Evolutionary conservation across 306 rosid species (phyloP).

Genomic region (Pyrus pyrifolia): DNA sequence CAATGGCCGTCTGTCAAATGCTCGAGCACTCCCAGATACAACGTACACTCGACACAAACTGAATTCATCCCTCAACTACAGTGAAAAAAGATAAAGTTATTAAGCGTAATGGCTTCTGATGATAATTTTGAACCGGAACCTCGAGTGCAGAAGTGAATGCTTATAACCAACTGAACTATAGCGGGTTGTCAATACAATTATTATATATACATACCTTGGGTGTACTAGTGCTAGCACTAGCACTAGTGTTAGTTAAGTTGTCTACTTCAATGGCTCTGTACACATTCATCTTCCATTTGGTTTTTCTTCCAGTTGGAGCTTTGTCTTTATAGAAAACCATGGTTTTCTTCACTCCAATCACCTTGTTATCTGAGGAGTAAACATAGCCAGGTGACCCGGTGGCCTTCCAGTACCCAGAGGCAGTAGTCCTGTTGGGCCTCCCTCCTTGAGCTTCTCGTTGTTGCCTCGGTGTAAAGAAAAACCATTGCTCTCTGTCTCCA

Average conservation of each 20-base stretch:
- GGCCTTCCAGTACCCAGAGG: conserved; percentile 83
- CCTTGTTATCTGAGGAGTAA: conserved; percentile 50
- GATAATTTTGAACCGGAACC: background rate
- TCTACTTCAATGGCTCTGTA: conserved; percentile 57
- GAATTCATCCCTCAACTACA: conserved; percentile 72
- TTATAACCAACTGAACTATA: background rate
- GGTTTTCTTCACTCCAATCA: conserved; percentile 71
- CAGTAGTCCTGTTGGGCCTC: conserved; percentile 69
- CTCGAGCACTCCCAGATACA: conserved; percentile 66
- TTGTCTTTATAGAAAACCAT: conserved; percentile 83
- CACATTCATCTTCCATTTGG: conserved; percentile 91
- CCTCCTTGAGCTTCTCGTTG: conserved; percentile 79
- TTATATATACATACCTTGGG: conserved; percentile 37
- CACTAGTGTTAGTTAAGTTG: conserved; percentile 14
- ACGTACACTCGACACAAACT: conserved; percentile 76
- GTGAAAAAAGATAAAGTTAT: background rate
- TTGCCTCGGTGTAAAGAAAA: conserved; percentile 67
- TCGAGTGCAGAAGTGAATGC: background rate
- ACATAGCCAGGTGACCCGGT: conserved; percentile 82
- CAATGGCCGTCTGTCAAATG: conserved; percentile 75
- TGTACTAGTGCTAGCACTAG: background rate
- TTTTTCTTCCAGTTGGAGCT: conserved; percentile 77
- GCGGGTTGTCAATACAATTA: background rate
- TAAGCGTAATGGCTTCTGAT: background rate
- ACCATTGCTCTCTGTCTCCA: conserved; percentile 88